Conservation (phyloP, 148 eudicot genomes). For the Rhododendron henanense region DNA sequence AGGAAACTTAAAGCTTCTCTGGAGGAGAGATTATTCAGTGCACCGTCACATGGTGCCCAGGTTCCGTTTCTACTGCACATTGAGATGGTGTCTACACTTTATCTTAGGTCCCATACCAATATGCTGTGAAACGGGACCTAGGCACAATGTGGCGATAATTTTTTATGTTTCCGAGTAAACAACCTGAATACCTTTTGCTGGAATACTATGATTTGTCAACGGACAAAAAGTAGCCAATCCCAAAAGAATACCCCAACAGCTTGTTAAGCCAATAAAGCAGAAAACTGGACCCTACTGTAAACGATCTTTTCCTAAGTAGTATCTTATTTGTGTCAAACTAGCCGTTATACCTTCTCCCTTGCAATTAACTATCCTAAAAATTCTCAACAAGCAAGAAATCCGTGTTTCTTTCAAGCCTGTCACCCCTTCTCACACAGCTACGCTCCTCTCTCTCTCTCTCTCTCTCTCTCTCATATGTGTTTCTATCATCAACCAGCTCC, state of each 20-base stretch:
- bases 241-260: background rate
- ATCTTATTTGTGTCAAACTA: conserved; percentile 20
- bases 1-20: background rate
- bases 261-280: background rate
- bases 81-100: too few species aligned
- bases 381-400: conserved; percentile 5
- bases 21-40: background rate
- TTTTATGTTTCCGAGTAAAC: background rate
- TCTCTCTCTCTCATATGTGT: too few species aligned
- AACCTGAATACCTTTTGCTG: background rate
- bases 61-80: too few species aligned
- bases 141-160: too few species aligned
- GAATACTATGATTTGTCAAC: background rate
- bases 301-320: background rate
- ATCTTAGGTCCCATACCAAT: too few species aligned
- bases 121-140: too few species aligned
- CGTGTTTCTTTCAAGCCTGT: background rate
- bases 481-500: background rate
- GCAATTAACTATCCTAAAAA: conserved; percentile 16
- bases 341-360: conserved; percentile 28
- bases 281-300: conserved; percentile 4
- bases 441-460: conserved; percentile 13
- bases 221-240: background rate
- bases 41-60: too few species aligned
- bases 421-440: background rate